phyloP scores from a whole-genome alignment of 2,329 filamentous ascomycete species.

The Pyrenophora seminiperda region DNA sequence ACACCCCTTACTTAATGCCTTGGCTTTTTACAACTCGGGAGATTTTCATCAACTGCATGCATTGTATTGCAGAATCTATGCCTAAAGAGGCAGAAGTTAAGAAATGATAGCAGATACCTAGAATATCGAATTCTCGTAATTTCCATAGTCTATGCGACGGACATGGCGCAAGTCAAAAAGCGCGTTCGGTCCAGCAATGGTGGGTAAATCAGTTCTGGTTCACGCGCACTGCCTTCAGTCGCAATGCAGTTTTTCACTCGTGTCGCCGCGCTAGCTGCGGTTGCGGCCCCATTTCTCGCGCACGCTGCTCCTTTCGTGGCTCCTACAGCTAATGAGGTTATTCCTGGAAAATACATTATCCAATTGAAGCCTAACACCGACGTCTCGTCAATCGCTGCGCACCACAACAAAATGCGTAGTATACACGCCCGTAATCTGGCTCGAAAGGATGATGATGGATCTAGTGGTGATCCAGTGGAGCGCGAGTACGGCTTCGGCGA shows the following conservation, averaged over 20 bases:
- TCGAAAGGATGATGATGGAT: slow-evolving; percentile 20
- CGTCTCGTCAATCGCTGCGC: slow-evolving; percentile 29
- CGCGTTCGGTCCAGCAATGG: not conserved
- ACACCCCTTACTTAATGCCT: slow-evolving; percentile 1
- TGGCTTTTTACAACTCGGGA: not conserved
- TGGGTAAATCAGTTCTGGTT: not conserved
- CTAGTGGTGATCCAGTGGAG: slow-evolving; percentile 30
- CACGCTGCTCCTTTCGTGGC: slow-evolving; percentile 27
- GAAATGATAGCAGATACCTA: slow-evolving; percentile 7
- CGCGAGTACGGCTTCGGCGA: slow-evolving; percentile 35
- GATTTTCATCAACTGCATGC: too few relatives aligned
- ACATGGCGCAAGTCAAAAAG: slow-evolving; percentile 2
- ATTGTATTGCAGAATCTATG: not conserved
- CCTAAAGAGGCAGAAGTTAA: slow-evolving; percentile 12
- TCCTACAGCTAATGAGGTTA: slow-evolving; percentile 14
- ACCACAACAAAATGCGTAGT: slow-evolving; percentile 34
- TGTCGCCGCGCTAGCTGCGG: slow-evolving; percentile 29
- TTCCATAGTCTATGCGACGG: not conserved
- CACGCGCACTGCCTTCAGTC: not conserved
- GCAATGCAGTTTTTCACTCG: slow-evolving; percentile 39
- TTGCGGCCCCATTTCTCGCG: slow-evolving; percentile 29
- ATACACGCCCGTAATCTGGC: slow-evolving; percentile 38
- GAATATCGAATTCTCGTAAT: not conserved
- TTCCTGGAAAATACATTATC: slow-evolving; percentile 53
- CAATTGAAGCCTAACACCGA: slow-evolving; percentile 47